Evolutionary conservation across 2,329 filamentous ascomycete genomes (phyloP), one percentile per base, ranked within the genome.

Genomic region (Lizonia empirigonia): DNA sequence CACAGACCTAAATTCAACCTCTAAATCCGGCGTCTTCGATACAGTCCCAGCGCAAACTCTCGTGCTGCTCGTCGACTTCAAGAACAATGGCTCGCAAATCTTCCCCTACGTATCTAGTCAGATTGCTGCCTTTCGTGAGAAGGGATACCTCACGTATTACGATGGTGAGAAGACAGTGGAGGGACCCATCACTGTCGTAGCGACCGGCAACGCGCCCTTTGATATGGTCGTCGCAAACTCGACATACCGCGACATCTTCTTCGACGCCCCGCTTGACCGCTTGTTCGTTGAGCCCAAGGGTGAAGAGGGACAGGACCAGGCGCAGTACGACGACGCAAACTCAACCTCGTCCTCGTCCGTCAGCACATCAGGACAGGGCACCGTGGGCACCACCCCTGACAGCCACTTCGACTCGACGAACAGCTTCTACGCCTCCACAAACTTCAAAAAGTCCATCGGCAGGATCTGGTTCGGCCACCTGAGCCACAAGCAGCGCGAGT

Each of bases 401-500:
- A 72, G 74, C 24, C 63, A 62, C 2, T 71, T 76, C 22, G 73
- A 76, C 56, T 68, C 69, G 0, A 72, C 74, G 15, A 90, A 88
- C 67, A 87, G 84, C 3, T 86, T 84, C 71, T 90, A 89, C 68
- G 84, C 86, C 15, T 86, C 82, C 38, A 78, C 80, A 3, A 79
- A 82, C 13, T 86, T 89, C 63, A 72, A 69, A 15, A 63, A 69
- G 3, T 68, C 79, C 1, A 76, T 90, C 12, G 87, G 85, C 2
- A 70, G 67, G 41, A 72, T 77, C 36, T 78, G 69, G 75, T 77
- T 67, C 63, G 79, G 78, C 4, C 73, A 71, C 2, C 66, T 88
- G 1, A 78, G 74, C 0, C 47, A 67, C 1, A 48, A 58, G 4
- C 82, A 85, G 56, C 65, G 80, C 38, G 59, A 75, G 0, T 64